Evolutionary conservation across 305 asterid species (phyloP), one percentile per base, ranked within the genome.

Genomic region (Vinca major): DNA sequence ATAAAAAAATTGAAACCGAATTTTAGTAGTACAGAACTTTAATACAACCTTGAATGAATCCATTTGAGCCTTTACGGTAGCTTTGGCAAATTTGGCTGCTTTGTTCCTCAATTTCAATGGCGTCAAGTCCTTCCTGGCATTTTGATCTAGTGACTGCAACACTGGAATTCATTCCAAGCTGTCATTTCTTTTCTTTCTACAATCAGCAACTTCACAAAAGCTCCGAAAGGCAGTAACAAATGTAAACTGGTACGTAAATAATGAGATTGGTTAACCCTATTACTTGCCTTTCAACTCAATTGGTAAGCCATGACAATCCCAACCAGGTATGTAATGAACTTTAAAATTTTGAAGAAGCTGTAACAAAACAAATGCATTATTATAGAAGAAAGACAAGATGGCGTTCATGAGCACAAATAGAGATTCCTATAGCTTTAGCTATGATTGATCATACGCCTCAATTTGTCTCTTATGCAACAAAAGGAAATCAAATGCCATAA

Each of bases 291-390:
- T 93, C 78, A 93, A 83, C 89, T 93, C 99, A 66, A 93, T 93
- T 72, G 99, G 99, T 80, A 91, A 78, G 68, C 99, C 99, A 80
- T 93, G 99, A 67, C 99, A 93, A 87, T 93, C 99, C 99, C 99
- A 93, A 53, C 99, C 99, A 50, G 99, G 97, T 64, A 93, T 90
- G 56, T 84, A 93, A 74, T 73, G 83, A 77, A 91, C 99, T 88
- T 82, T 90, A 64, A 69, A 85, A 78, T 91, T 89, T 85, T 87
- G 96, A 80, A 93, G 96, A 80, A 93, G 95, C 97, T 93, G 89
- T 39, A 70, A 72, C 36, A 58, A 75, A 80, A 62, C 48, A 61
- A 61, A 61, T 16, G 48, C 48, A 61, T 61, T 7, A 16, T 19
- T 6, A 37, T 47, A 36, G 62, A 20, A 60, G 21, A 37, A 37